Base-by-base conservation (phyloP, 164 flowering plant species). In the Cinnamomum micranthum region DNA sequence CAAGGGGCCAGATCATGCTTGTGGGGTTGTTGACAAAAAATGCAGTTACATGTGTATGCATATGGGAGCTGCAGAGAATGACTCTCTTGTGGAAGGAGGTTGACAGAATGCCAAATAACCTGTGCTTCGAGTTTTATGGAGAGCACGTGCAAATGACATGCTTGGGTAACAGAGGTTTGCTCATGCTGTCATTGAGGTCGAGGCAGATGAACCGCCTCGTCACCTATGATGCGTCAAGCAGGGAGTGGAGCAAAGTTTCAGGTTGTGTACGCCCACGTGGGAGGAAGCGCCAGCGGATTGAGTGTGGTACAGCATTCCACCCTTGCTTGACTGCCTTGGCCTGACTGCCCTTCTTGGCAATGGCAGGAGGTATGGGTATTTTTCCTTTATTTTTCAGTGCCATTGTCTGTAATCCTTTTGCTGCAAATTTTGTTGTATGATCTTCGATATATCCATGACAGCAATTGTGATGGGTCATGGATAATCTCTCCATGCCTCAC, bases 81-180 rank as follows among this genome's bases (percentile, higher is more conserved):
- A 90, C 89, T 25, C 94, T 92, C 77, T 87, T 93, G 87, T 95
- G 99, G 99, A 95, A 93, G 95, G 99, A 95, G 99, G 99, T 93
- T 86, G 99, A 95, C 97, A 95, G 99, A 95, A 95, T 95, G 99
- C 99, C 99, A 95, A 95, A 95, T 74, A 73, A 87, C 71, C 88
- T 88, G 97, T 93, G 99, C 99, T 91, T 95, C 81, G 99, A 95
- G 51, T 93, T 93, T 86, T 95, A 95, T 65, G 99, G 97, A 65
- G 93, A 95, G 97, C 93, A 90, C 88, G 87, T 95, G 47, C 80
- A 89, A 51, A 95, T 95, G 99, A 88, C 87, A 81, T 91, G 97
- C 86, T 79, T 95, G 90, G 99, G 97, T 74, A 95, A 95, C 87
- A 91, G 81, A 74, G 95, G 90, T 69, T 81, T 95, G 86, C 85